Conservation (phyloP, 768 basidiomycete genomes). For the Gyrodon lividus region DNA sequence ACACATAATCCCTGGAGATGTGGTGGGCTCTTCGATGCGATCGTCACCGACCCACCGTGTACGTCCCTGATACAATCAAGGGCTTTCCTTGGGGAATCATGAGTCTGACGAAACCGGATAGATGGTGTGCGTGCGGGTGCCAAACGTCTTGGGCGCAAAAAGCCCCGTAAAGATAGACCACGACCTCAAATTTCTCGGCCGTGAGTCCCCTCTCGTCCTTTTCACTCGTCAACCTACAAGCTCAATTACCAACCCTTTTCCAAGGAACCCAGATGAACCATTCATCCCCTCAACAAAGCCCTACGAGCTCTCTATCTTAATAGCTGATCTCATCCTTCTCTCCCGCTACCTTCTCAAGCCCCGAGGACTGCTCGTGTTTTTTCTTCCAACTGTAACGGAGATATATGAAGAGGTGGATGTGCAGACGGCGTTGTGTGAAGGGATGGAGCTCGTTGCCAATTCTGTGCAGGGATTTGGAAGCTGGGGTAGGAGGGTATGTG, state of each 20-base stretch:
- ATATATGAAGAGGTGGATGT: conserved; percentile 90
- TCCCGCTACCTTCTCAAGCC: conserved; percentile 84
- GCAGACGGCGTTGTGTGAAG: conserved; percentile 71
- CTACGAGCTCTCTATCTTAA: conserved; percentile 86
- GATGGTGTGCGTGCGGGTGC: conserved; percentile 93
- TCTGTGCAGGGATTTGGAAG: conserved; percentile 92
- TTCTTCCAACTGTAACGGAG: conserved; percentile 89
- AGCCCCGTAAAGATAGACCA: conserved; percentile 31
- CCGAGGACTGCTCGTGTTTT: conserved; percentile 89
- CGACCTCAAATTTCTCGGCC: conserved; percentile 37
- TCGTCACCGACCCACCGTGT: conserved; percentile 95
- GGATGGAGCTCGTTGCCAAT: conserved; percentile 87
- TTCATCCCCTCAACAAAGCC: conserved; percentile 91
- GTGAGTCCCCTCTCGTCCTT: conserved; percentile 37
- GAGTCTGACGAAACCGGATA: conserved; percentile 24
- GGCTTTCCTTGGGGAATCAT: neutral
- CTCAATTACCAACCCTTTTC: neutral
- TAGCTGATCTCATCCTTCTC: conserved; percentile 75
- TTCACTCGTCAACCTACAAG: neutral
- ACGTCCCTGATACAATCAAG: conserved; percentile 28
- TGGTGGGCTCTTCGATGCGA: conserved; percentile 90
- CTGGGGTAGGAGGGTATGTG: conserved; percentile 87
- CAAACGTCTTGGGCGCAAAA: conserved; percentile 74
- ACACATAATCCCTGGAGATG: conserved; percentile 87
- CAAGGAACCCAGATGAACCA: conserved; percentile 48